Conservation (phyloP, 192 early-diverging fungal species). For the Coemansia sp. region DNA sequence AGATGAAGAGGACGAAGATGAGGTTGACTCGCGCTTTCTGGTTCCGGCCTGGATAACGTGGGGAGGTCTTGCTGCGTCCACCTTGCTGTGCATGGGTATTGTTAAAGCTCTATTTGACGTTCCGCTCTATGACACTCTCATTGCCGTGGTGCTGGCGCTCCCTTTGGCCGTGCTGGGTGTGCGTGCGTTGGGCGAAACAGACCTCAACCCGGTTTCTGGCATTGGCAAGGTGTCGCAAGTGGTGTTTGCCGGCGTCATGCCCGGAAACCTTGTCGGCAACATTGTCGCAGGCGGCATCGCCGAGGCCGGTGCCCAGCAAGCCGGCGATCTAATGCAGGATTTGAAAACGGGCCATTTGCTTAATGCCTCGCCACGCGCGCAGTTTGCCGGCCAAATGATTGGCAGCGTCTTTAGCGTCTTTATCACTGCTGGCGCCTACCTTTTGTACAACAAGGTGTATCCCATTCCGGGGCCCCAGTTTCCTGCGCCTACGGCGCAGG, state of each 20-base stretch:
- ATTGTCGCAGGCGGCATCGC: slow-evolving; percentile 75
- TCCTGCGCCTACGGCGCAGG: slow-evolving; percentile 67
- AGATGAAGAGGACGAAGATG: slow-evolving; percentile 5
- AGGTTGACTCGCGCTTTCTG: slow-evolving; percentile 49
- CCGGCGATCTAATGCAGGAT: slow-evolving; percentile 75
- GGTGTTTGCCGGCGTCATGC: slow-evolving; percentile 71
- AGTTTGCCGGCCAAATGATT: slow-evolving; percentile 79
- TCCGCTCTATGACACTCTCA: slow-evolving; percentile 59
- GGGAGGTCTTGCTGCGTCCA: slow-evolving; percentile 61
- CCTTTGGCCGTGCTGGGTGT: slow-evolving; percentile 75
- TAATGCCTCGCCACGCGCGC: slow-evolving; percentile 74
- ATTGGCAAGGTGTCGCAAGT: slow-evolving; percentile 85
- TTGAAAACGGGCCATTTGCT: slow-evolving; percentile 84
- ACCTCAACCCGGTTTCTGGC: slow-evolving; percentile 76
- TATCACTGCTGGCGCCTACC: slow-evolving; percentile 64
- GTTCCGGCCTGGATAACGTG: slow-evolving; percentile 61
- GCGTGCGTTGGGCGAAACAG: slow-evolving; percentile 77
- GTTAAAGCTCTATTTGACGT: slow-evolving; percentile 67
- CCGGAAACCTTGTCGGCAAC: slow-evolving; percentile 68
- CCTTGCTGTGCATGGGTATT: slow-evolving; percentile 57
- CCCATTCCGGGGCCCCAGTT: slow-evolving; percentile 66
- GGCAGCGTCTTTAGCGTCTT: slow-evolving; percentile 71
- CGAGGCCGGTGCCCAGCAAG: slow-evolving; percentile 67
- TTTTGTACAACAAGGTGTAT: slow-evolving; percentile 65
- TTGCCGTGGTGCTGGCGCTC: slow-evolving; percentile 69